Base-by-base conservation (phyloP, 176 grass and related monocot species). In the Coix lacrymajobi region DNA sequence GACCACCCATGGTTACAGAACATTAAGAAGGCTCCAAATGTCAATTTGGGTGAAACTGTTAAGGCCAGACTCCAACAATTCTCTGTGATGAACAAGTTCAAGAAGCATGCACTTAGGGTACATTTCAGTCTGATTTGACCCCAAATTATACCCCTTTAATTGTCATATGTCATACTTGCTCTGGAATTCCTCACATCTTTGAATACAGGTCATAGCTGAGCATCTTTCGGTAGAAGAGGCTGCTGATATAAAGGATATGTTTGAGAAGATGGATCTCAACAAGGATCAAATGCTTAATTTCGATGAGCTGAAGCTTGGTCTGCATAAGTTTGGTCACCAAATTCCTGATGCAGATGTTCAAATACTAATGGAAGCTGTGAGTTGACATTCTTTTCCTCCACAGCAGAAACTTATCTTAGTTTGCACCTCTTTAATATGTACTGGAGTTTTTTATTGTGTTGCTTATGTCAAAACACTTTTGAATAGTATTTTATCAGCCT, bases 1-100 rank as follows among this genome's bases (percentile, higher is more conserved):
- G 94, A 79, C 84, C 94, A 97, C 89, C 78, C 91, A 77, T 97
- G 94, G 94, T 81, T 97, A 44, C 94, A 94, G 83, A 97, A 97
- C 71, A 92, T 92, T 61, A 97, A 94, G 82, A 97, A 97, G 81
- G 94, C 94, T 76, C 94, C 94, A 73, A 94, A 97, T 86, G 94
- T 97, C n/a, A 93, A 92, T 91, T 79, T 97, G 43, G 94, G 94
- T 34, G 94, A 97, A 80, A 94, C 87, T 71, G 94, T 97, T 71
- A 91, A 86, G 88, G 91, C 94, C 65, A 94, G 94, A 65, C 94
- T 97, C 51, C 94, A 97, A 79, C 94, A 97, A 70, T 97, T 97
- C 76, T 97, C 94, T 78, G 91, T 97, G 71, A 90, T 97, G 94
- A 97, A 97, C 81, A 97, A 97, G 75, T 97, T 97, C 85, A 97